Evolutionary conservation across 2,329 filamentous ascomycete species (phyloP).

Genomic region (Pyricularia sp.): DNA sequence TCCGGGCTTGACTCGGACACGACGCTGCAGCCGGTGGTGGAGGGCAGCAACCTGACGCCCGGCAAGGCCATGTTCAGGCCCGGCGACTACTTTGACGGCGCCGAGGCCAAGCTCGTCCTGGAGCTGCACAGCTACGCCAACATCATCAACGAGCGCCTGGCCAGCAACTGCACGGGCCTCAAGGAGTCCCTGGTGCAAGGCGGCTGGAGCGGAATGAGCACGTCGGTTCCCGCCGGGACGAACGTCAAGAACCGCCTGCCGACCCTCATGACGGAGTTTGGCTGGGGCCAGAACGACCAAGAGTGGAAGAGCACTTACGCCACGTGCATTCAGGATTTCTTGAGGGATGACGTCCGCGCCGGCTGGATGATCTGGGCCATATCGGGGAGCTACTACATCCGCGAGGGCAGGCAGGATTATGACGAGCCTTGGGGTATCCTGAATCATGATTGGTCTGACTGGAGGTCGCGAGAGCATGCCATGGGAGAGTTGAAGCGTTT

Average conservation of each 20-base stretch:
- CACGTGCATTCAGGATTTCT: constrained; percentile 32
- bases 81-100: constrained; percentile 28
- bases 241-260: constrained; percentile 2
- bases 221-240: constrained; percentile 11
- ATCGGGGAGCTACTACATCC: constrained; percentile 8
- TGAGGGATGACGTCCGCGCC: constrained; percentile 21
- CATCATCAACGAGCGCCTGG: constrained; percentile 7
- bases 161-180: constrained; percentile 26
- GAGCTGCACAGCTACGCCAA: constrained; percentile 42
- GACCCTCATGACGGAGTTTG: constrained; percentile 19
- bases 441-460: constrained; percentile 8
- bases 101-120: constrained; percentile 33
- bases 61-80: constrained; percentile 26
- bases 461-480: background rate
- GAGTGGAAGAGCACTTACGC: constrained; percentile 24
- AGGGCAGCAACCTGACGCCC: constrained; percentile 29
- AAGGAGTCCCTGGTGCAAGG: constrained; percentile 28
- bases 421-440: constrained; percentile 8
- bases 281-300: constrained; percentile 21
- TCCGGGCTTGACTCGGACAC: constrained; percentile 40
- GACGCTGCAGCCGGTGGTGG: constrained; percentile 29
- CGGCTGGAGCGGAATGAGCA: constrained; percentile 30
- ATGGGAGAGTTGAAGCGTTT: background rate
- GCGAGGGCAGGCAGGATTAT: constrained; percentile 5
- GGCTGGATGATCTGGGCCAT: constrained; percentile 8